Evolutionary conservation across 1,284 basidiomycete species (phyloP).

Genomic region (Austroboletus olivaceoglutinosus): DNA sequence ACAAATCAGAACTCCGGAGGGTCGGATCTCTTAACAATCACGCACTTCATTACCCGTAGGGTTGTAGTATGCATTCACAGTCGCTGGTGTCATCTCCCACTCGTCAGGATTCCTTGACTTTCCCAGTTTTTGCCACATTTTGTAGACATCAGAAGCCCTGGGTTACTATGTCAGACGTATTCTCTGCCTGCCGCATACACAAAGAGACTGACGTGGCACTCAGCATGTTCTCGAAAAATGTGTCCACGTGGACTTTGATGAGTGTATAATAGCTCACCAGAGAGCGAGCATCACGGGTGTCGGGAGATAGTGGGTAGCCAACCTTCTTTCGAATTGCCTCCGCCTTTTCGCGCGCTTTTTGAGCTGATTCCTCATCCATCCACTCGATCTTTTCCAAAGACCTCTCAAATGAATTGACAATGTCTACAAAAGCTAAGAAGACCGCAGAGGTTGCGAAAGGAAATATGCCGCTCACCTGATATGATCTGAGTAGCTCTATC

Average conservation of each 20-base stretch:
- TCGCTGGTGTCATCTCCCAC: constrained; percentile 91
- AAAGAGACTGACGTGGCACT: constrained; percentile 52
- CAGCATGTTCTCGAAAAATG: constrained; percentile 86
- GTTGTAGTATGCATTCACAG: constrained; percentile 80
- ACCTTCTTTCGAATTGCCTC: constrained; percentile 81
- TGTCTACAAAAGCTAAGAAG: constrained; percentile 45
- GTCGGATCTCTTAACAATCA: neutral
- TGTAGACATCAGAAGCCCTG: constrained; percentile 57
- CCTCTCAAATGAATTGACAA: constrained; percentile 81
- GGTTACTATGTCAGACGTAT: constrained; percentile 6
- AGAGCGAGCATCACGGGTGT: constrained; percentile 73
- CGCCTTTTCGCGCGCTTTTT: constrained; percentile 86
- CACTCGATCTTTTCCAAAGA: constrained; percentile 80
- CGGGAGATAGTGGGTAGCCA: constrained; percentile 84
- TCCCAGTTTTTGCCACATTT: constrained; percentile 77
- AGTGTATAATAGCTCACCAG: constrained; percentile 74
- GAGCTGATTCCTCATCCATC: constrained; percentile 88
- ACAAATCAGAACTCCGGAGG: neutral
- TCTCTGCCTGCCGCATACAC: neutral
- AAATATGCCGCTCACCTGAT: constrained; percentile 46
- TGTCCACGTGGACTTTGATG: constrained; percentile 62
- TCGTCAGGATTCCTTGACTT: constrained; percentile 65
- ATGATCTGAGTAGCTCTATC: constrained; percentile 84
- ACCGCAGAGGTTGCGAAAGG: neutral
- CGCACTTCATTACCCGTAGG: constrained; percentile 75